Conservation (phyloP, 805 yeast genomes). For the Tetrapisispora arboricola region DNA sequence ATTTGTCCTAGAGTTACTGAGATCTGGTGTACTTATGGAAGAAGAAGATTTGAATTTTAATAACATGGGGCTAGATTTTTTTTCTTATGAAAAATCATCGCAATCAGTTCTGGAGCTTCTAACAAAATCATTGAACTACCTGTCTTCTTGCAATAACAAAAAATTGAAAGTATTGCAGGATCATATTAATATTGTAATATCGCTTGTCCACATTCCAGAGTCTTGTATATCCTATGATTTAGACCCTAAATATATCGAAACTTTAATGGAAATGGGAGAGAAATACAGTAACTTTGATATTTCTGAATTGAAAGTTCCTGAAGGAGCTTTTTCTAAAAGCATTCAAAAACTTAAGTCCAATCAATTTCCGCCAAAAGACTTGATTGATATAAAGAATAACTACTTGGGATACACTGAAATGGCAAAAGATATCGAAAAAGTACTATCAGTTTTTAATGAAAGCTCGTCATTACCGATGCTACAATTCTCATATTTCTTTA, state of each 20-base stretch:
- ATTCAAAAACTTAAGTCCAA: conserved; percentile 41
- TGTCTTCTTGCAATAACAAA: conserved; percentile 2
- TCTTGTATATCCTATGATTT: conserved; percentile 9
- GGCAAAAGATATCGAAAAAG: conserved; percentile 31
- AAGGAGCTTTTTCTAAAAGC: conserved; percentile 36
- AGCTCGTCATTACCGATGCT: conserved; percentile 24
- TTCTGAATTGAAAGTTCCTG: conserved; percentile 5
- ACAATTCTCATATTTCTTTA: conserved; percentile 28
- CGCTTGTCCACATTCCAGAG: conserved; percentile 25
- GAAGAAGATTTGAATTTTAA: conserved; percentile 68
- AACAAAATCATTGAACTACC: conserved; percentile 25
- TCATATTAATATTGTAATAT: conserved; percentile 22
- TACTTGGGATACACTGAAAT: conserved; percentile 22
- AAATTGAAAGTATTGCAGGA: conserved; percentile 3
- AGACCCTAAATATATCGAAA: conserved; percentile 9
- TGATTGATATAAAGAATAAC: conserved; percentile 27
- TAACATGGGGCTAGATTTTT: conserved; percentile 44
- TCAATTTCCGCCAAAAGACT: conserved; percentile 35
- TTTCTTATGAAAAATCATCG: conserved; percentile 18
- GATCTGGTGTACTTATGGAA: conserved; percentile 52
- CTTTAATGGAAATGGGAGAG: conserved; percentile 8
- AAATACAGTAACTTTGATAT: background rate
- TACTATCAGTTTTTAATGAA: conserved; percentile 27
- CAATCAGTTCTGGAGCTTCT: conserved; percentile 22
- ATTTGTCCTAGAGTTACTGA: conserved; percentile 36